Percentiles rank a stretch among this genome's conserved stretches.
Conservation (phyloP, 2,329 filamentous ascomycete species). For the Byssochlamys sp. region DNA sequence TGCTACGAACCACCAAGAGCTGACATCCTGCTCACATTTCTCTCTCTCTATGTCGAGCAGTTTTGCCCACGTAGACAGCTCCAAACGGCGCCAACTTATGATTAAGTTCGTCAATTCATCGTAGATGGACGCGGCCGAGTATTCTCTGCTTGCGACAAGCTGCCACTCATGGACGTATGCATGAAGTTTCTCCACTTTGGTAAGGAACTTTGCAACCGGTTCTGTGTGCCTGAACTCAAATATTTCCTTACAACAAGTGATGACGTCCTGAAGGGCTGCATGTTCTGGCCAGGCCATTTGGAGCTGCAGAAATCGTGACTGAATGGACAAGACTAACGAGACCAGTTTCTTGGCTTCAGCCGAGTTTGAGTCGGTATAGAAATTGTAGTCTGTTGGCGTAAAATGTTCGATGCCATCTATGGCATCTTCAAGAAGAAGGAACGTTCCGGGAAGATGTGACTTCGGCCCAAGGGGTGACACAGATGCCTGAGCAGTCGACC, state of each 20-base stretch:
- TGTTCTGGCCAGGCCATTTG: slow-evolving; percentile 56
- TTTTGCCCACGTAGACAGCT: slow-evolving; percentile 83
- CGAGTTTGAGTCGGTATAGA: slow-evolving; percentile 76
- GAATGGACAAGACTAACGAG: slow-evolving; percentile 57
- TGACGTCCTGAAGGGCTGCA: slow-evolving; percentile 71
- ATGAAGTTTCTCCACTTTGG: slow-evolving; percentile 79
- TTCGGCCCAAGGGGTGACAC: slow-evolving; percentile 29
- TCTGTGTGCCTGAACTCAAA: slow-evolving; percentile 68
- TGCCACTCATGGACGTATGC: slow-evolving; percentile 87
- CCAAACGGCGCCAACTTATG: slow-evolving; percentile 80
- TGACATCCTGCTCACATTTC: slow-evolving; percentile 67
- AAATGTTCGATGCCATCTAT: slow-evolving; percentile 40
- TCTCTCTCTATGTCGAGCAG: slow-evolving; percentile 74
- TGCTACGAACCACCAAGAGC: slow-evolving; percentile 91
- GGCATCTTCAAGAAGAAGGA: slow-evolving; percentile 57
- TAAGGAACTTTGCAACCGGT: slow-evolving; percentile 75
- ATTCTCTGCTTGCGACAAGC: slow-evolving; percentile 73
- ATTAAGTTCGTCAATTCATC: slow-evolving; percentile 71
- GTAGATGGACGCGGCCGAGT: slow-evolving; percentile 60
- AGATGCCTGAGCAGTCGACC: slow-evolving; percentile 15
- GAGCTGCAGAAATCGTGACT: slow-evolving; percentile 63
- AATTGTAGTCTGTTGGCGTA: slow-evolving; percentile 58
- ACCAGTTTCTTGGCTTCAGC: slow-evolving; percentile 66
- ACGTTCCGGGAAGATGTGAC: slow-evolving; percentile 54
- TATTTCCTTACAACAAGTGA: slow-evolving; percentile 63